Percentiles rank a stretch among this genome's conserved stretches.
These are phyloP conservation scores for Aegilops umbellulata DNA, from an alignment of 176 grass and related monocot species.

Conservation along the genomic window DNA sequence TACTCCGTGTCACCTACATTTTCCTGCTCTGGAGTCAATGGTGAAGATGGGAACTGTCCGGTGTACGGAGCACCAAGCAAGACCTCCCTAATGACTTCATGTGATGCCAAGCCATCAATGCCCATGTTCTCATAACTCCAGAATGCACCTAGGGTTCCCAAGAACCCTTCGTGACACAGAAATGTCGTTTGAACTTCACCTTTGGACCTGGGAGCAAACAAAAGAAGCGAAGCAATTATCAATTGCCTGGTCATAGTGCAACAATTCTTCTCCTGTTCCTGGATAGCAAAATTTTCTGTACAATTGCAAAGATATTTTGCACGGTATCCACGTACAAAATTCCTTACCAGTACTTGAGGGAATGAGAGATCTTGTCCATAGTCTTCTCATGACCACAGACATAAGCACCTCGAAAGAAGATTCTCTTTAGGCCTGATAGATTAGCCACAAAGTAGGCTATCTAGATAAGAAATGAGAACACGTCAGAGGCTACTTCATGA, in stretches of 20 bases:
- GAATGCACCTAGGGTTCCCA: slow-evolving; percentile 96
- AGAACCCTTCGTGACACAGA: slow-evolving; percentile 92
- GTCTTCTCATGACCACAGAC: slow-evolving; percentile 90
- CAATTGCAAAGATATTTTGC: not conserved
- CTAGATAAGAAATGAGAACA: slow-evolving; percentile 44
- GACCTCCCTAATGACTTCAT: slow-evolving; percentile 95
- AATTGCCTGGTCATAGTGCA: not conserved
- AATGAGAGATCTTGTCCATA: slow-evolving; percentile 96
- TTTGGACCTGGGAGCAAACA: slow-evolving; percentile 76
- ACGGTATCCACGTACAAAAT: not conserved
- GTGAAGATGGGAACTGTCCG: slow-evolving; percentile 61
- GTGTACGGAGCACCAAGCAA: slow-evolving; percentile 93
- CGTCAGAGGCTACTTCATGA: not conserved
- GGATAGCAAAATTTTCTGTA: not conserved
- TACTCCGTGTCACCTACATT: slow-evolving; percentile 40
- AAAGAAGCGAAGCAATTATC: not conserved
- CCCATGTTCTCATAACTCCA: slow-evolving; percentile 99
- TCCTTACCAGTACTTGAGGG: slow-evolving; percentile 90
- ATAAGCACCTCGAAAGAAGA: slow-evolving; percentile 95
- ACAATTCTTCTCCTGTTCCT: not conserved
- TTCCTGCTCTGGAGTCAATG: slow-evolving; percentile 36
- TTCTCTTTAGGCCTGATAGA: slow-evolving; percentile 87
- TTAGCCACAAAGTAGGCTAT: slow-evolving; percentile 98
- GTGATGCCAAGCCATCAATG: slow-evolving; percentile 76
- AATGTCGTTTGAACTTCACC: slow-evolving; percentile 96